Evolutionary conservation across 139 green algal genomes (phyloP), one percentile per base, ranked within the genome.

Genomic region (Dunaliella primolecta): DNA sequence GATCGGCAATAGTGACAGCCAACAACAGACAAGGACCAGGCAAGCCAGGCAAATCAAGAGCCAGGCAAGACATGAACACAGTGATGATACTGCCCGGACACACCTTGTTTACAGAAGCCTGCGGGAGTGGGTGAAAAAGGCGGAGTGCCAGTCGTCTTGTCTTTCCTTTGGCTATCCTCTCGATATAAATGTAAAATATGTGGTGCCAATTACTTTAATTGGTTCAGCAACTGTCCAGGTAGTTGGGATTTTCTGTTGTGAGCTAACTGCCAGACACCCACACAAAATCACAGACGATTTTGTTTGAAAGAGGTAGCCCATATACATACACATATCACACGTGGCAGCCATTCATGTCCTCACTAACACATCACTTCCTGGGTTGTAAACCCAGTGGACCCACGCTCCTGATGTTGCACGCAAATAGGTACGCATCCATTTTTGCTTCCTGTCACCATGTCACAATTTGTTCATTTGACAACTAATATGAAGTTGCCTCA

Each of bases 371-470:
- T 30, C 86, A 89, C 37, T 76, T 86, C 32, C 38, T 90, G 37
- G 87, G 87, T 7, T 84, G 87, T 23, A 64, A 7, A n/a, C n/a
- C n/a, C n/a, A n/a, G n/a, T 31, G 87, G 87, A 0, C 87, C 87
- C 1, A 0, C 79, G 1, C 36, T 90, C 21, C 77, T 90, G 0
- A 7, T 90, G 27, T 77, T 90, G 21, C 87, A 90, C 78, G 87
- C 87, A 31, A 90, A 90, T 29, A 83, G 84, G 85, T 90, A 11
- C 83, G 86, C 33, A 74, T 55, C 2, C 83, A 57, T 32, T 36
- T 78, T 1, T 89, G 82, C 37, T 3, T 80, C 3, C 86, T 83
- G 0, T n/a, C n/a, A n/a, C n/a, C n/a, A n/a, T n/a, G n/a, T n/a
- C n/a, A n/a, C n/a, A n/a, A n/a, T 76, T 89, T 83, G 83, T 85